Base-by-base conservation (phyloP, 495 filamentous ascomycete species). In the Neurospora sp. region DNA sequence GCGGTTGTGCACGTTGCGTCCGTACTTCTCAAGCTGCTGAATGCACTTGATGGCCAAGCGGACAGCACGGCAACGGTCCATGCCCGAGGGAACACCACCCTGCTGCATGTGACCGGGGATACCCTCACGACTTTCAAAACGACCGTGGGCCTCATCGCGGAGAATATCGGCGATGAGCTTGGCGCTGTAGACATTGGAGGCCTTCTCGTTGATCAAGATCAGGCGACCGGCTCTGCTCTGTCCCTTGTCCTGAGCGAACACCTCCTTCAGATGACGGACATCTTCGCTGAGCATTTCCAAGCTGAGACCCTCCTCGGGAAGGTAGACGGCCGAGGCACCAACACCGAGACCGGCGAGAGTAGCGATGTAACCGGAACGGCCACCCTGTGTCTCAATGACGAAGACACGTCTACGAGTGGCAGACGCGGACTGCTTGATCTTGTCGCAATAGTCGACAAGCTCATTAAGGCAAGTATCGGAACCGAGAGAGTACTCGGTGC, bases 21-120 rank as follows among this genome's bases (percentile, higher is more conserved):
- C 89, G 74, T 89, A 96, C 38, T 84, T 82, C 82, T 99, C 96
- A 8, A 99, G 82, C 76, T 96, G 92, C 82, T 97, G 89, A 75
- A 98, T 90, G 78, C 92, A 95, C 79, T 91, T 92, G 78, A 98
- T 94, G 18, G 94, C 93, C 77, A 99, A 89, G 68, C 96, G 88
- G 10, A 97, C 89, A 3, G 96, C 96, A 72, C 96, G 91, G 68
- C 94, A 93, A 72, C 96, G 91, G 81, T 99, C 96, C 95, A 98
- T 98, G 6, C 94, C 90, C 2, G 93, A 94, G 0, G 96, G 96
- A 31, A 91, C 93, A 45, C 94, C 94, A 77, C 96, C 96, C 82
- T 99, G 94, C 81, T 98, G 96, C 76, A 98, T 96, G 82, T 99
- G 96, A 27, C 96, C 96, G 0, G 96, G 96, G 44, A 98, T 93